Conservation (phyloP, 2,329 filamentous ascomycete species). For the Trichocomaceae sp. region DNA sequence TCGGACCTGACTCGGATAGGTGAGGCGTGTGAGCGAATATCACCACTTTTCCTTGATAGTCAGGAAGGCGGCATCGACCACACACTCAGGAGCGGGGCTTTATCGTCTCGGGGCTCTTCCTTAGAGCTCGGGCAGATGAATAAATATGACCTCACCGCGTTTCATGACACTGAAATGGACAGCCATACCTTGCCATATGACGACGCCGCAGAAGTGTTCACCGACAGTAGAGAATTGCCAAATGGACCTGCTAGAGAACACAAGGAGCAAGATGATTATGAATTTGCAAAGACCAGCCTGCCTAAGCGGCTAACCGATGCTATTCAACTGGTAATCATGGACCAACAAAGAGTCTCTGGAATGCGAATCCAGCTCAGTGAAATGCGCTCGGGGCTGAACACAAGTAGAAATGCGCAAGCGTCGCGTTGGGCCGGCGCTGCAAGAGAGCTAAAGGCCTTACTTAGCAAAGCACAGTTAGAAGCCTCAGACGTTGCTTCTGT, state of each 20-base stretch:
- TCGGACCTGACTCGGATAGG: background rate
- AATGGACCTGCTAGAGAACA: background rate
- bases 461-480: background rate
- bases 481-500: constrained; percentile 5
- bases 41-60: background rate
- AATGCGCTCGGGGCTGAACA: constrained; percentile 2
- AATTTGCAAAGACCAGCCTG: background rate
- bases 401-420: background rate
- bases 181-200: background rate
- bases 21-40: background rate
- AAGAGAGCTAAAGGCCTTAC: background rate
- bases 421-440: background rate
- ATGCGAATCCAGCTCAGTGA: constrained; percentile 4
- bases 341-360: constrained; percentile 4
- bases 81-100: background rate
- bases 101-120: background rate
- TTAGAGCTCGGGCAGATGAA: background rate
- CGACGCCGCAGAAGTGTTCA: background rate
- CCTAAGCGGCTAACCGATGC: background rate
- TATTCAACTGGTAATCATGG: background rate
- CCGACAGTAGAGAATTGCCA: constrained; percentile 3
- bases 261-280: background rate
- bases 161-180: background rate
- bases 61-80: background rate
- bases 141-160: background rate